Conservation (phyloP, 805 yeast genomes). For the Metahyphopichia silvanorum region DNA sequence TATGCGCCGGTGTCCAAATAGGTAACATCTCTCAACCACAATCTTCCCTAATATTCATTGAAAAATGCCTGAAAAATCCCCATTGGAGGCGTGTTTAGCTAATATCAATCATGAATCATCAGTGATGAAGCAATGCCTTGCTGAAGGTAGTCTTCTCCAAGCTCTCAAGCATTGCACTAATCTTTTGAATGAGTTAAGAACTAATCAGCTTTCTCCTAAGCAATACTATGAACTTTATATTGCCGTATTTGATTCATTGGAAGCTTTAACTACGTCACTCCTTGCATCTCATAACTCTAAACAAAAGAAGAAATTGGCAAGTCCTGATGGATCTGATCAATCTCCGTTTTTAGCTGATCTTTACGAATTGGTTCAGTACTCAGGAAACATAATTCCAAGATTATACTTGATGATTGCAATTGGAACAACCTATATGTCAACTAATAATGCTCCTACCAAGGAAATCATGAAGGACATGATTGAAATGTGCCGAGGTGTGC, state of each 20-base stretch:
- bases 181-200: conserved; percentile 77
- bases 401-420: conserved; percentile 92
- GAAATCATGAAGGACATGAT: conserved; percentile 94
- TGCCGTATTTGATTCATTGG: conserved; percentile 77
- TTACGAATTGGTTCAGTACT: conserved; percentile 92
- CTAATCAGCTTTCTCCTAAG: conserved; percentile 74
- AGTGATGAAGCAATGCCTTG: conserved; percentile 74
- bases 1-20: too few relatives aligned
- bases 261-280: conserved; percentile 60
- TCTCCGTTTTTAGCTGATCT: conserved; percentile 67
- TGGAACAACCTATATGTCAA: conserved; percentile 83
- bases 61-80: not conserved
- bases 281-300: conserved; percentile 64
- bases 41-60: too few relatives aligned
- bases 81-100: conserved; percentile 23
- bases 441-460: conserved; percentile 71
- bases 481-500: conserved; percentile 97
- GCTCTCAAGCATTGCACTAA: conserved; percentile 85
- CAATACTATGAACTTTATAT: conserved; percentile 92
- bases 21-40: too few relatives aligned
- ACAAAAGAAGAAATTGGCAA: conserved; percentile 42
- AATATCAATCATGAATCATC: conserved; percentile 66
- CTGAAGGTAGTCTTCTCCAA: conserved; percentile 67
- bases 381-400: conserved; percentile 90
- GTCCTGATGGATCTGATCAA: conserved; percentile 26